Base-by-base conservation (phyloP, 306 rosid genomes). In the Malus fusca region DNA sequence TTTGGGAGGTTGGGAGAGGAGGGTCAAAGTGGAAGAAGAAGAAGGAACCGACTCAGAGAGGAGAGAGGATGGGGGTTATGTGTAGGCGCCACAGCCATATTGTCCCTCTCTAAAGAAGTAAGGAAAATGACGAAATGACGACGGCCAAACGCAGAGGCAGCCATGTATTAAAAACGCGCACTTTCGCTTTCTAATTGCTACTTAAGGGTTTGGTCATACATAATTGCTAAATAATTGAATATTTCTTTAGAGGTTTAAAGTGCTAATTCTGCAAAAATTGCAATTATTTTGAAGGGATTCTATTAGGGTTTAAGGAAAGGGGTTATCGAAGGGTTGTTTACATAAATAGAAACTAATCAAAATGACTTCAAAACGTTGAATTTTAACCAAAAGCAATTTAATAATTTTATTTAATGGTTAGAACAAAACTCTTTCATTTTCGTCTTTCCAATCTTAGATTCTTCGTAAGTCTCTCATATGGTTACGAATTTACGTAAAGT, bases 141-240 rank as follows among this genome's bases (percentile, higher is more conserved):
- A 83, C 43, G 83, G 56, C 83, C 30, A 87, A 83, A 62, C 85
- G 71, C 55, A 48, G 21, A 15, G 8, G 11, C 68, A 52, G 82
- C 88, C 89, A 79, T 80, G 75, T 21, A 62, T 23, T 18, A 1
- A 60, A 4, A 4, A 71, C 14, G 60, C 52, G 68, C 73, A 70
- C 77, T 10, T 2, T 43, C 15, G 23, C 15, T 19, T 30, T 59
- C 52, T 17, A 52, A 21, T 21, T 60, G 59, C n/a, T 21, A n/a
- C 40, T 25, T 18, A 17, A 11, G 6, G 69, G 51, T 43, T 66
- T 66, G 4, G 51, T 66, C 21, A 2, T 12, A 60, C 30, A 2
- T 18, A 31, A 31, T 22, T 22, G 30, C 63, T 53, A 53, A 53
- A 53, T 53, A 42, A 42, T 42, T 42, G 44, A 42, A 42, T 42